Percentiles rank a stretch among this genome's conserved stretches.
Evolutionary conservation across 2,329 filamentous ascomycete genomes (phyloP).

Genomic region (Penicillium olsonii): DNA sequence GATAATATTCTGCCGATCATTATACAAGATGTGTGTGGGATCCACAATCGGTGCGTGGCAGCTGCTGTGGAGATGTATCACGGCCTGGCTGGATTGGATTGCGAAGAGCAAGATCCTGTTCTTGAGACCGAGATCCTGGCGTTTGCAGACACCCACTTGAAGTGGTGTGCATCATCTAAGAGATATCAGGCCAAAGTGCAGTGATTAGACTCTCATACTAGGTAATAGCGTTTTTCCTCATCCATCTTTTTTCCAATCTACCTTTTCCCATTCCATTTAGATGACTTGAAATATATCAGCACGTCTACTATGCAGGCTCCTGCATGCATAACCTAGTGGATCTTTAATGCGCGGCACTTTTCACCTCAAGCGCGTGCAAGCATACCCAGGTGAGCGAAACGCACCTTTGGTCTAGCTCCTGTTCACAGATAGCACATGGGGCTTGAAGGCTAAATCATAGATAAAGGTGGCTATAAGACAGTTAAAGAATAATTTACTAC

Average conservation of each 20-base stretch:
- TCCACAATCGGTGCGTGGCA: neutral
- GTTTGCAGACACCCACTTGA: constrained; percentile 2
- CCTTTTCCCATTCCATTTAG: too few relatives aligned
- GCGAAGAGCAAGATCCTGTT: neutral
- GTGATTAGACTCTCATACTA: neutral
- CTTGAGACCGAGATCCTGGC: neutral
- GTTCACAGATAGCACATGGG: too few relatives aligned
- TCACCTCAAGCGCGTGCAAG: too few relatives aligned
- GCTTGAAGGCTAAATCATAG: too few relatives aligned
- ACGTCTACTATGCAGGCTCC: too few relatives aligned
- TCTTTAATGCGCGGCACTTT: too few relatives aligned
- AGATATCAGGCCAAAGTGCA: constrained; percentile 2
- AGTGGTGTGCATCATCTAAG: constrained; percentile 4
- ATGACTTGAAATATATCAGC: too few relatives aligned
- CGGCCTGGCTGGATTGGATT: neutral
- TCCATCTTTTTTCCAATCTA: neutral
- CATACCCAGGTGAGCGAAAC: too few relatives aligned
- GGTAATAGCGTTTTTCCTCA: neutral
- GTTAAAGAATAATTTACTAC: too few relatives aligned
- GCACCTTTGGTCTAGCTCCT: too few relatives aligned
- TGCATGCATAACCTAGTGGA: too few relatives aligned
- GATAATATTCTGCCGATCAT: neutral
- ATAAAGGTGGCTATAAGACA: too few relatives aligned
- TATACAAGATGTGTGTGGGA: neutral
- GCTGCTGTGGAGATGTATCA: constrained; percentile 1